Evolutionary conservation across 2,329 filamentous ascomycete genomes (phyloP).

Genomic region (Coniochaeta sp.): DNA sequence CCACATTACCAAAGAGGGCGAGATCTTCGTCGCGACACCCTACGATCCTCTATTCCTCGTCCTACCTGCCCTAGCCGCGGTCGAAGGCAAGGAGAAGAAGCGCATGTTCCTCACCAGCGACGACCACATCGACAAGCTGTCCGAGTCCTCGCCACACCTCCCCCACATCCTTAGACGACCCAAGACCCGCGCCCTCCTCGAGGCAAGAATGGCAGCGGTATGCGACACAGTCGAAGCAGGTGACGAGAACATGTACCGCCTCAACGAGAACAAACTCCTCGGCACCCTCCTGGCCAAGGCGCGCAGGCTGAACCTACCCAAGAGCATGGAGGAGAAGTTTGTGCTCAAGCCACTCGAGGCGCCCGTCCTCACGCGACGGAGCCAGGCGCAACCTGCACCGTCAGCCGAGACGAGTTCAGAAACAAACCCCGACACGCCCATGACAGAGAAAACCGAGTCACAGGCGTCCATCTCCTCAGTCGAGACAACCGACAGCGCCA

Average conservation of each 20-base stretch:
- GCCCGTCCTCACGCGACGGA: slow-evolving; percentile 63
- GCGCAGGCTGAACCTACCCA: slow-evolving; percentile 61
- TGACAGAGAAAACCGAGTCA: slow-evolving; percentile 22
- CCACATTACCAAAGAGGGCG: slow-evolving; percentile 55
- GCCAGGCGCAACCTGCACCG: slow-evolving; percentile 33
- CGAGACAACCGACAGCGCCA: slow-evolving; percentile 26
- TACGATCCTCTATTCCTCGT: slow-evolving; percentile 81
- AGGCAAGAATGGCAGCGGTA: slow-evolving; percentile 59
- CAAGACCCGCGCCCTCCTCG: slow-evolving; percentile 44
- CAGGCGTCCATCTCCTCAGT: slow-evolving; percentile 35
- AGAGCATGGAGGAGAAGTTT: slow-evolving; percentile 80
- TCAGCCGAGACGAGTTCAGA: slow-evolving; percentile 6
- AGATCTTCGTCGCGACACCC: slow-evolving; percentile 76
- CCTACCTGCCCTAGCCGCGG: slow-evolving; percentile 60
- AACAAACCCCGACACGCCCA: slow-evolving; percentile 14
- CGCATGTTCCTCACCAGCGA: slow-evolving; percentile 62
- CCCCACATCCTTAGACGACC: slow-evolving; percentile 45
- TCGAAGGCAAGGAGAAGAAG: slow-evolving; percentile 38
- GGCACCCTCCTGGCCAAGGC: slow-evolving; percentile 65
- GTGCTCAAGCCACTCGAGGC: slow-evolving; percentile 69
- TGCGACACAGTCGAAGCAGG: slow-evolving; percentile 81
- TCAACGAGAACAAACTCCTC: slow-evolving; percentile 66
- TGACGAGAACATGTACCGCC: slow-evolving; percentile 77
- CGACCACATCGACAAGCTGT: slow-evolving; percentile 63
- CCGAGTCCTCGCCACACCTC: slow-evolving; percentile 46